Percentiles rank a stretch among this genome's conserved stretches.
These are phyloP conservation scores for Botrytis pseudocinerea DNA, from an alignment of 2,329 filamentous ascomycete genomes.

Conservation along the genomic window DNA sequence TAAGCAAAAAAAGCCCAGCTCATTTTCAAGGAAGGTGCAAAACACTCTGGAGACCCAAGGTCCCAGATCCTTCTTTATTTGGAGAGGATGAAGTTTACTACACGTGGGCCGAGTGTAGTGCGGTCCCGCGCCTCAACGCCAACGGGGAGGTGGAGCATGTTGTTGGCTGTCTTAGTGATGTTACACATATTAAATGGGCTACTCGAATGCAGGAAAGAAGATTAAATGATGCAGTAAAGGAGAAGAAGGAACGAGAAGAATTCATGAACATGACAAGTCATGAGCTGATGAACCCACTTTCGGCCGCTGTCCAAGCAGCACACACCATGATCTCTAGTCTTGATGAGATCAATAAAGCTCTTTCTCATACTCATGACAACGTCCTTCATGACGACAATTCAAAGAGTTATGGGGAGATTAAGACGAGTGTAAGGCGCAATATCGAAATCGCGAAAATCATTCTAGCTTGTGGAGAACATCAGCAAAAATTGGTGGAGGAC, in stretches of 20 bases:
- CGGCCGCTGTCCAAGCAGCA: slow-evolving; percentile 55
- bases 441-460: not conserved
- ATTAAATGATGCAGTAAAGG: slow-evolving; percentile 54
- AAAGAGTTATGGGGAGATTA: not conserved
- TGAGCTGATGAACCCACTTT: slow-evolving; percentile 10
- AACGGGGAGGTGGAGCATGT: slow-evolving; percentile 30
- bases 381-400: not conserved
- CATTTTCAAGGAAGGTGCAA: slow-evolving; percentile 10
- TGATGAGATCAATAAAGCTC: slow-evolving; percentile 69
- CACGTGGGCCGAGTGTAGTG: not conserved
- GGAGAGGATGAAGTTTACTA: slow-evolving; percentile 10
- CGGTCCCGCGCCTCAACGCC: slow-evolving; percentile 14
- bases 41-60: not conserved
- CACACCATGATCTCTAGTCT: slow-evolving; percentile 68
- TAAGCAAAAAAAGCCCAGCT: not conserved
- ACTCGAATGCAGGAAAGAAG: slow-evolving; percentile 37
- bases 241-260: slow-evolving; percentile 69
- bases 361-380: slow-evolving; percentile 24
- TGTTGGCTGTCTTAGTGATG: slow-evolving; percentile 31
- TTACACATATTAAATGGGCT: slow-evolving; percentile 15
- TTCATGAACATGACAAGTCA: slow-evolving; percentile 71
- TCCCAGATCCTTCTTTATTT: not conserved
- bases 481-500: not conserved
- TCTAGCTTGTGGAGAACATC: slow-evolving; percentile 1
- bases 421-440: not conserved